Conservation (phyloP, 768 basidiomycete species). For the Russula compacta region DNA sequence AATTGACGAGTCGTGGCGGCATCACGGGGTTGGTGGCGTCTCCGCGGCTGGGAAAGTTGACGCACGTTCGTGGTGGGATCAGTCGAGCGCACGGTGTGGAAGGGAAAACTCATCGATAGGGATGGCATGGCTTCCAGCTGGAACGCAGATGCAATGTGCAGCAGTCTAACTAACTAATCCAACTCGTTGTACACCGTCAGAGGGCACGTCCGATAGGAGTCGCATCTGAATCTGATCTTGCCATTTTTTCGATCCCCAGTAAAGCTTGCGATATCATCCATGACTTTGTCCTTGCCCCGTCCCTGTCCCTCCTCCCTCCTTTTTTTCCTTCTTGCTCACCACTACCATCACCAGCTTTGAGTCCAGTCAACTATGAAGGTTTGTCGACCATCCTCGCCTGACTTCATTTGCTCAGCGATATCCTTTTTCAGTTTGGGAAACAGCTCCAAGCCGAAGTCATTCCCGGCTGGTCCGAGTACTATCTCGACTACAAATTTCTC, state of each 20-base stretch:
- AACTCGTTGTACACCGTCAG: neutral
- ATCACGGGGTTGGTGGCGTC: constrained; percentile 14
- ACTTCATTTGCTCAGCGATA: neutral
- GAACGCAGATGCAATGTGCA: neutral
- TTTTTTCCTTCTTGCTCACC: neutral
- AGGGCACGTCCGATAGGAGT: neutral
- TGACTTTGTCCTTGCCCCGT: neutral
- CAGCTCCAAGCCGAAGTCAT: constrained; percentile 93
- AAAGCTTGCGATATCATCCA: neutral
- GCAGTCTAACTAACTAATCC: neutral
- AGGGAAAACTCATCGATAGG: constrained; percentile 13
- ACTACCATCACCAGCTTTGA: constrained; percentile 5
- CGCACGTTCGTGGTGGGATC: constrained; percentile 41
- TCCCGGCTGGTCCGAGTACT: constrained; percentile 92
- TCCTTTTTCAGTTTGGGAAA: constrained; percentile 78
- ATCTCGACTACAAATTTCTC: constrained; percentile 96
- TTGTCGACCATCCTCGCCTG: neutral
- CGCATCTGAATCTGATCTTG: neutral
- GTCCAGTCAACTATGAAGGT: constrained; percentile 26
- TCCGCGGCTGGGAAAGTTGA: constrained; percentile 11
- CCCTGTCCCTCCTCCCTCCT: neutral
- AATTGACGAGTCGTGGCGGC: neutral
- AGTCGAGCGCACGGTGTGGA: neutral
- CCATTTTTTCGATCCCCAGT: constrained; percentile 1
- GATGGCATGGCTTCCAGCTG: constrained; percentile 1